phyloP scores from a whole-genome alignment of 495 filamentous ascomycete genomes.

The Annulohypoxylon moriforme region DNA sequence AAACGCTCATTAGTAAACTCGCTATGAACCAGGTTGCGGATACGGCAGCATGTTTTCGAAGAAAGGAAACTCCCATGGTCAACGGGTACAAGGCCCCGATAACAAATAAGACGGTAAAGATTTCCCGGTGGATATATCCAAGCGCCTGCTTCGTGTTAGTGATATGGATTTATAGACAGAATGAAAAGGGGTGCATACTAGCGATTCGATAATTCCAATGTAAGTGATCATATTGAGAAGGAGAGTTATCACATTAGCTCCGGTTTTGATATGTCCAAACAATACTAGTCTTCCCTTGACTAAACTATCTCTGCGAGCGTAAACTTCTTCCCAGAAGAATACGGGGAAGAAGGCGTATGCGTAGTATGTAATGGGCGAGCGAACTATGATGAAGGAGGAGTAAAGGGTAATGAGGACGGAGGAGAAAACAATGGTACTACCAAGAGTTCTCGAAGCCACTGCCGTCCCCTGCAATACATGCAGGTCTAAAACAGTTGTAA shows the following conservation, averaged over 20 bases:
- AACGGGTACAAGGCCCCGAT: conserved; percentile 81
- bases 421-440: conserved; percentile 74
- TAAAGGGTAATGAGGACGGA: conserved; percentile 80
- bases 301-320: conserved; percentile 78
- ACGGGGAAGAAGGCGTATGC: conserved; percentile 92
- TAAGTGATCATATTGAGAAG: conserved; percentile 72
- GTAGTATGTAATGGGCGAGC: conserved; percentile 87
- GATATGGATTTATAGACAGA: background rate
- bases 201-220: conserved; percentile 78
- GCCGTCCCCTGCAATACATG: conserved; percentile 84
- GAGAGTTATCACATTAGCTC: conserved; percentile 65
- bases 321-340: conserved; percentile 97
- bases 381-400: conserved; percentile 80
- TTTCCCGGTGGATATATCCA: conserved; percentile 91
- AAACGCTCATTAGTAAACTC: conserved; percentile 86
- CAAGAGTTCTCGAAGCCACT: conserved; percentile 70
- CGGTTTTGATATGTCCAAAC: conserved; percentile 72
- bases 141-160: conserved; percentile 56
- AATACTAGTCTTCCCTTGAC: conserved; percentile 73
- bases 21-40: conserved; percentile 77
- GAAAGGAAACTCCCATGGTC: conserved; percentile 77
- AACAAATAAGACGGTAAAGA: conserved; percentile 84
- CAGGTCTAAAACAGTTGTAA: conserved; percentile 90
- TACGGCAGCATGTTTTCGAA: conserved; percentile 71
- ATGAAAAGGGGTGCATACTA: conserved; percentile 64